These are phyloP conservation scores for Umbelopsis isabellina DNA, from an alignment of 192 early-diverging fungal species.

Conservation along the genomic window DNA sequence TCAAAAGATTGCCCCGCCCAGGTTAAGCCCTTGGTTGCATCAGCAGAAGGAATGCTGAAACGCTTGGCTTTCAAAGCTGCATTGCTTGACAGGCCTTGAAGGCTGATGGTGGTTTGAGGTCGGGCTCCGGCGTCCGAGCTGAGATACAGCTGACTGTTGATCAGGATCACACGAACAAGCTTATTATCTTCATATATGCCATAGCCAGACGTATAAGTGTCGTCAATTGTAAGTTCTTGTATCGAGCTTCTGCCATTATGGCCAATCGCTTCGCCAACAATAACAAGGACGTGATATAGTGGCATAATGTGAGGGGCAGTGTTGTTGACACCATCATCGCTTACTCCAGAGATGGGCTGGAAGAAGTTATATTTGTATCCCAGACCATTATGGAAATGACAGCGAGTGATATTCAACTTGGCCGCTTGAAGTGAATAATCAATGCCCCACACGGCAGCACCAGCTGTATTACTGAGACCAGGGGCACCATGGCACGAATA, in stretches of 20 bases:
- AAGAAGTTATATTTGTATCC: conserved; percentile 20
- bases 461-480: conserved; percentile 1
- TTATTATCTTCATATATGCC: background rate
- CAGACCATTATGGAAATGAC: conserved; percentile 12
- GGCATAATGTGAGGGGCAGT: conserved; percentile 9
- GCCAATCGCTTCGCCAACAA: conserved; percentile 15
- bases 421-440: conserved; percentile 4
- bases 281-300: background rate
- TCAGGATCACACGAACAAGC: background rate
- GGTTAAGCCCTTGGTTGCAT: background rate
- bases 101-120: background rate
- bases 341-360: background rate
- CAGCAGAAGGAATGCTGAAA: background rate
- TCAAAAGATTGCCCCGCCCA: conserved; percentile 7
- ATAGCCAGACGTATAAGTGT: conserved; percentile 5
- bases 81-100: background rate
- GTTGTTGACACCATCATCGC: background rate
- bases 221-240: background rate
- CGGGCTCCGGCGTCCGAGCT: background rate
- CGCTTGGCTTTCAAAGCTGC: background rate
- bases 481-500: conserved; percentile 11
- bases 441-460: conserved; percentile 3
- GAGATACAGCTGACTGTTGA: background rate
- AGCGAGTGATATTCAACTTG: conserved; percentile 11
- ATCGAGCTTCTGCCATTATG: background rate